phyloP scores from a whole-genome alignment of 2,329 filamentous ascomycete genomes.

The Colletotrichum ledebouriae region DNA sequence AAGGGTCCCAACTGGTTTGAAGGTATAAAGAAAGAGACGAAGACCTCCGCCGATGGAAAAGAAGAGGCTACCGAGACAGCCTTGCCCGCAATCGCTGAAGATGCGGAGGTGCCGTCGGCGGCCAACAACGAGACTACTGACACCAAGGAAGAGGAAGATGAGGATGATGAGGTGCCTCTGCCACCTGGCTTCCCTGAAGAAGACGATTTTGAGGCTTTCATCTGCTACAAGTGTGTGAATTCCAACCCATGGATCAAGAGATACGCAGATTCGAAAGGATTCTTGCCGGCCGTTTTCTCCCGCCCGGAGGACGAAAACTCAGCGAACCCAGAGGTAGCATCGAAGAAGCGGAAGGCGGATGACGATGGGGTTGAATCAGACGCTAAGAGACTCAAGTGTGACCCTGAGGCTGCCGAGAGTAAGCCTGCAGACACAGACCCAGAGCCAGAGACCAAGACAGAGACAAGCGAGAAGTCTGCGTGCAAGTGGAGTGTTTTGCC shows the following conservation, averaged over 20 bases:
- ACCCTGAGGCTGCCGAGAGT: conserved; percentile 48
- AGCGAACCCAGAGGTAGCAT: conserved; percentile 41
- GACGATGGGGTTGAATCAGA: conserved; percentile 58
- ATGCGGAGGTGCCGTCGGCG: conserved; percentile 53
- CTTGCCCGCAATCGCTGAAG: conserved; percentile 66
- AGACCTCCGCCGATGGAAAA: conserved; percentile 40
- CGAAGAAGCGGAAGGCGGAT: conserved; percentile 77
- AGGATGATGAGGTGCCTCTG: conserved; percentile 74
- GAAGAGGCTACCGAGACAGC: conserved; percentile 41
- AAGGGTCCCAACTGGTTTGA: conserved; percentile 81
- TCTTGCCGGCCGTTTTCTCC: conserved; percentile 78
- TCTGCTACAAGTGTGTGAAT: conserved; percentile 95
- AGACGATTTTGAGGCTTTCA: conserved; percentile 88
- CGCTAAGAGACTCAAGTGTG: conserved; percentile 68
- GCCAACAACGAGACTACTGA: conserved; percentile 38
- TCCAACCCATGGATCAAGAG: conserved; percentile 91
- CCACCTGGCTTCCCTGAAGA: conserved; percentile 91
- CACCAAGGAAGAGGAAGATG: conserved; percentile 50
- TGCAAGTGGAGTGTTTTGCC: conserved; percentile 76
- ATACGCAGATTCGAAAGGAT: conserved; percentile 85
- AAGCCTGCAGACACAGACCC: neutral
- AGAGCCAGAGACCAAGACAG: conserved; percentile 34
- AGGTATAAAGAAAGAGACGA: conserved; percentile 58
- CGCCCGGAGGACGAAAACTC: conserved; percentile 45
- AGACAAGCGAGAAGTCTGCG: conserved; percentile 40